Evolutionary conservation across 495 filamentous ascomycete species (phyloP), one percentile per base, ranked within the genome.

Genomic region (Parachaetomium inaequale): DNA sequence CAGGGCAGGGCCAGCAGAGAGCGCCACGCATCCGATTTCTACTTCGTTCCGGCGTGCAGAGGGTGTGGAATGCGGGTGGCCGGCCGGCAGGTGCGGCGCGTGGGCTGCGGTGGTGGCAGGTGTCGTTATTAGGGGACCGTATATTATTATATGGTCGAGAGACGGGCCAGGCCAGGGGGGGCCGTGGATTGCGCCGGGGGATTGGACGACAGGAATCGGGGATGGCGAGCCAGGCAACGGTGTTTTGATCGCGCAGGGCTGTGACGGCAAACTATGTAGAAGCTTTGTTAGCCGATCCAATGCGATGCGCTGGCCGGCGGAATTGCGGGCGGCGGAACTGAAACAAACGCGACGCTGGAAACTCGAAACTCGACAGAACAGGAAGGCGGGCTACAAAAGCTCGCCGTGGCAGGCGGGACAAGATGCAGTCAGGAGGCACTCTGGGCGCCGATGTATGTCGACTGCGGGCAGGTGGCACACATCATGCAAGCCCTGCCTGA

Each of bases 341-440:
- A 65, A 61, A 65, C 58, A 61, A 65, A 56, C 40, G 36, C 62
- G 57, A 60, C 50, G 52, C 51, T 60, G 57, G 57, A 43, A 57
- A 46, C 42, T 52, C 19, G 45, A 49, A 25, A 49, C 42, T 19
- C 29, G 56, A 50, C 56, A 47, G 25, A 57, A 63, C 25, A 63
- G 53, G 53, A 54, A 61, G 50, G 50, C 49, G 38, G 52, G 11
- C n/a, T 40, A 31, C 26, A 31, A 14, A 10, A 17, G 17, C 15
- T 21, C 7, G 6, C 29, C 8, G 43, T 36, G 29, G 45, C 15
- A 51, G 29, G 23, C 53, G 53, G 25, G 23, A 45, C 14, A 59
- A 36, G 54, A 46, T 38, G 62, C 46, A 31, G 40, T 47, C 46
- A 45, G 21, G 23, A 25, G 52, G 5, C 14, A 3, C 23, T 10